Percentiles rank a stretch among this genome's conserved stretches.
phyloP scores from a whole-genome alignment of 2,329 filamentous ascomycete species.

The Allantophomopsis cytisporea region DNA sequence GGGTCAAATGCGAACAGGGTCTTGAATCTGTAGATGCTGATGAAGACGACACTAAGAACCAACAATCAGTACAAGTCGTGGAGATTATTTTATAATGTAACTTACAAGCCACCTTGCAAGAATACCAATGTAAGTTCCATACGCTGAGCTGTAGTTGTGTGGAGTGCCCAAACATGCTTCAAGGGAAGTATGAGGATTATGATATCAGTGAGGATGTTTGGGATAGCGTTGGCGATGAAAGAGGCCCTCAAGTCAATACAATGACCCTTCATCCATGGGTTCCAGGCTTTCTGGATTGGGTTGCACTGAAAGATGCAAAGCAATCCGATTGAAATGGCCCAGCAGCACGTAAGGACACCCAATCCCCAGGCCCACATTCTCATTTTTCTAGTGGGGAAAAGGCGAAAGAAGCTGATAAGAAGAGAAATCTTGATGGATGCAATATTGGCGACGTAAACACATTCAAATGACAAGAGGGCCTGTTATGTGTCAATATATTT shows the following conservation, averaged over 20 bases:
- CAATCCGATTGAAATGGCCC: constrained; percentile 17
- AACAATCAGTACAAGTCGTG: too few relatives aligned
- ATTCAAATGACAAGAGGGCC: constrained; percentile 14
- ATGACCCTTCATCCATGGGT: constrained; percentile 17
- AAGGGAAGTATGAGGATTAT: constrained; percentile 20
- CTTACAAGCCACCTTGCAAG: constrained; percentile 20
- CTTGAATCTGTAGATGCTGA: constrained; percentile 2
- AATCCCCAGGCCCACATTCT: constrained; percentile 12
- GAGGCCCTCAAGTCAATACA: constrained; percentile 25
- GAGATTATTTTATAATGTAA: background rate
- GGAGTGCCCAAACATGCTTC: constrained; percentile 17
- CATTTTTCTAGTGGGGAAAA: constrained; percentile 14
- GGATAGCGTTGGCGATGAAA: constrained; percentile 29
- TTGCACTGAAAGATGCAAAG: constrained; percentile 25
- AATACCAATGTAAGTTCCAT: constrained; percentile 16
- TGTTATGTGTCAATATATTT: background rate
- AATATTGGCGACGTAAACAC: constrained; percentile 14
- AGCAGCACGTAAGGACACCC: constrained; percentile 13
- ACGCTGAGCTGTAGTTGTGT: constrained; percentile 12
- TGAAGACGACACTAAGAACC: constrained; percentile 1
- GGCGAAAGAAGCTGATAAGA: constrained; percentile 19
- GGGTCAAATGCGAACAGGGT: constrained; percentile 1
- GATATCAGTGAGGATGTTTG: constrained; percentile 25
- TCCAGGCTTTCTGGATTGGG: constrained; percentile 23
- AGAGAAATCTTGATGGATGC: constrained; percentile 19